phyloP scores from a whole-genome alignment of 495 filamentous ascomycete genomes.

The Talaromyces borbonicus region DNA sequence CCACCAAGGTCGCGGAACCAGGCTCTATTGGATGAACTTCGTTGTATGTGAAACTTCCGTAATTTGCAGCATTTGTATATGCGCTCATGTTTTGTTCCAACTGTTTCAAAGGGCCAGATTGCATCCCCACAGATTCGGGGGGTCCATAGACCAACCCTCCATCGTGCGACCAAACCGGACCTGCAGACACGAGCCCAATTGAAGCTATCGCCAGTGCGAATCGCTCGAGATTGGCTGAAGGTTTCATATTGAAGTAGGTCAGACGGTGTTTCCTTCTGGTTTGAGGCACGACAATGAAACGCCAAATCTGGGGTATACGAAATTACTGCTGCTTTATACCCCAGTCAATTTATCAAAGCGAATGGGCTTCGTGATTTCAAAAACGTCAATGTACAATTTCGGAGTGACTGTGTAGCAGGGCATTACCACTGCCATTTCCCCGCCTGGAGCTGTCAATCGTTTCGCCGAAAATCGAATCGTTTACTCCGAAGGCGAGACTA shows the following conservation, averaged over 20 bases:
- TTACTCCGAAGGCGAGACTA: too few relatives aligned
- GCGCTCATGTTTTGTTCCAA: conserved; percentile 17
- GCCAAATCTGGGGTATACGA: neutral
- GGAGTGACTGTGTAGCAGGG: too few relatives aligned
- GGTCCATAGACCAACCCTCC: conserved; percentile 12
- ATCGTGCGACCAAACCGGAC: neutral
- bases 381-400: too few relatives aligned
- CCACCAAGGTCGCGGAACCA: conserved; percentile 15
- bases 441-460: too few relatives aligned
- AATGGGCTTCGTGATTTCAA: too few relatives aligned
- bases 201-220: neutral
- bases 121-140: conserved; percentile 18
- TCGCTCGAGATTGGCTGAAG: neutral
- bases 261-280: too few relatives aligned
- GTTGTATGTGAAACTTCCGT: conserved; percentile 9
- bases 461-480: too few relatives aligned
- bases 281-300: too few relatives aligned
- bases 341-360: too few relatives aligned
- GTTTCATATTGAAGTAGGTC: neutral
- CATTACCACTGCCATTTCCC: too few relatives aligned
- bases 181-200: conserved; percentile 2
- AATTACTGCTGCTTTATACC: neutral
- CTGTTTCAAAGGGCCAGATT: conserved; percentile 11
- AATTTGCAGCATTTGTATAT: conserved; percentile 18
- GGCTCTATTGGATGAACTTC: conserved; percentile 18